phyloP scores from a whole-genome alignment of 2,329 filamentous ascomycete genomes.

The Aspergillus brunneoviolaceus region DNA sequence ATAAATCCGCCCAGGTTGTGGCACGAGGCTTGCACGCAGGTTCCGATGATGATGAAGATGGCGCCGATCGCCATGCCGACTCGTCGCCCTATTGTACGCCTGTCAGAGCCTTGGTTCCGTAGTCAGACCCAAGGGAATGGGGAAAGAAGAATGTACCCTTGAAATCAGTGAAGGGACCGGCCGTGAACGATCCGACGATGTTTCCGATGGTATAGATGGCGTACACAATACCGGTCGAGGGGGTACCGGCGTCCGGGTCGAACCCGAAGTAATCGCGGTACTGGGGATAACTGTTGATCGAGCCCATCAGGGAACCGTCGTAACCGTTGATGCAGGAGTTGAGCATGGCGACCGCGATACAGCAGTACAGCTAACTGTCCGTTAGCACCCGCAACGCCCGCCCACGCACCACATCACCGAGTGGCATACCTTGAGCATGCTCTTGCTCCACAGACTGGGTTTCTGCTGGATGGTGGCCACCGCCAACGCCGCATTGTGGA shows the following conservation, averaged over 20 bases:
- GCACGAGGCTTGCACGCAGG: slow-evolving; percentile 27
- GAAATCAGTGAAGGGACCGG: slow-evolving; percentile 46
- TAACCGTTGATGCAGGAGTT: slow-evolving; percentile 51
- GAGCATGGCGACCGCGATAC: slow-evolving; percentile 44
- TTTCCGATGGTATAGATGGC: slow-evolving; percentile 53
- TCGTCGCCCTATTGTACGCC: slow-evolving; percentile 22
- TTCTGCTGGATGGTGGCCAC: slow-evolving; percentile 34
- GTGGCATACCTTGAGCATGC: slow-evolving; percentile 45
- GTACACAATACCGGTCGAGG: slow-evolving; percentile 48
- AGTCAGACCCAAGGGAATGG: not conserved
- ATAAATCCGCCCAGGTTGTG: slow-evolving; percentile 30
- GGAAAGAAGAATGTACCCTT: slow-evolving; percentile 22
- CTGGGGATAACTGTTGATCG: slow-evolving; percentile 49
- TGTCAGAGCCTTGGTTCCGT: not conserved
- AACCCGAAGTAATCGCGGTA: slow-evolving; percentile 48
- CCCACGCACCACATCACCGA: too few relatives aligned
- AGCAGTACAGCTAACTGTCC: slow-evolving; percentile 39
- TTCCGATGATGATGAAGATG: slow-evolving; percentile 28
- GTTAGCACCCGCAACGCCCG: not conserved
- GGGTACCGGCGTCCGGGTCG: slow-evolving; percentile 38
- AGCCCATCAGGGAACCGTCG: slow-evolving; percentile 52
- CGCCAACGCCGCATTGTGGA: slow-evolving; percentile 32
- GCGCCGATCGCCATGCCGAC: slow-evolving; percentile 31
- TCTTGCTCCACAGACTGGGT: slow-evolving; percentile 37
- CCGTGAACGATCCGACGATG: slow-evolving; percentile 48